phyloP scores from a whole-genome alignment of 129 eudicot species.

The Mikania micrantha region DNA sequence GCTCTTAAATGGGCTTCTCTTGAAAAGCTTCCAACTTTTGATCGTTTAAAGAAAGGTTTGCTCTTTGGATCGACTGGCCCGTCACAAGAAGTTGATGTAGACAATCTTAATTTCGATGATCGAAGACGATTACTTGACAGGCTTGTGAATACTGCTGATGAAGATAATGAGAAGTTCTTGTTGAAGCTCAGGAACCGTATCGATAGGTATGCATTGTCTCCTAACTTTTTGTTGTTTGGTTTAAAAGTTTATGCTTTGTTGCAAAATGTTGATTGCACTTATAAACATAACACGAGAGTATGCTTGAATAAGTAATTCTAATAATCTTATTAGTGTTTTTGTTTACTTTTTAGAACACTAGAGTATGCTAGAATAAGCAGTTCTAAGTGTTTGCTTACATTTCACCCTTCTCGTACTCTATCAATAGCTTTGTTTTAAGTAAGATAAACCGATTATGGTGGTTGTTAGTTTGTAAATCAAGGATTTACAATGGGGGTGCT shows the following conservation, averaged over 20 bases:
- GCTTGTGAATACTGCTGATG: constrained; percentile 60
- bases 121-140: constrained; percentile 54
- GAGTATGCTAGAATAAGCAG: neutral
- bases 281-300: too few relatives aligned
- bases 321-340: too few relatives aligned
- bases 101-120: constrained; percentile 43
- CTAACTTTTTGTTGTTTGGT: neutral
- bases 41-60: constrained; percentile 52
- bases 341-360: too few relatives aligned
- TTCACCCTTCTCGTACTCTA: too few relatives aligned
- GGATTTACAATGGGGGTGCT: too few relatives aligned
- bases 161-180: constrained; percentile 81
- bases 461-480: neutral
- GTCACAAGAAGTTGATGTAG: constrained; percentile 48
- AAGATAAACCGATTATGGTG: too few relatives aligned
- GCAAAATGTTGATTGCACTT: neutral
- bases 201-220: constrained; percentile 43
- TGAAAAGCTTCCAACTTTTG: constrained; percentile 62
- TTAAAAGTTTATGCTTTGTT: neutral
- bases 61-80: constrained; percentile 37
- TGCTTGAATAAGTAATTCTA: too few relatives aligned
- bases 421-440: too few relatives aligned
- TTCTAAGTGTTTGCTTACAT: too few relatives aligned
- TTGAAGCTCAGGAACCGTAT: constrained; percentile 55
- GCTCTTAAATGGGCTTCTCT: constrained; percentile 87